Conservation (phyloP, 2,329 filamentous ascomycete genomes). For the Phoma sp. region DNA sequence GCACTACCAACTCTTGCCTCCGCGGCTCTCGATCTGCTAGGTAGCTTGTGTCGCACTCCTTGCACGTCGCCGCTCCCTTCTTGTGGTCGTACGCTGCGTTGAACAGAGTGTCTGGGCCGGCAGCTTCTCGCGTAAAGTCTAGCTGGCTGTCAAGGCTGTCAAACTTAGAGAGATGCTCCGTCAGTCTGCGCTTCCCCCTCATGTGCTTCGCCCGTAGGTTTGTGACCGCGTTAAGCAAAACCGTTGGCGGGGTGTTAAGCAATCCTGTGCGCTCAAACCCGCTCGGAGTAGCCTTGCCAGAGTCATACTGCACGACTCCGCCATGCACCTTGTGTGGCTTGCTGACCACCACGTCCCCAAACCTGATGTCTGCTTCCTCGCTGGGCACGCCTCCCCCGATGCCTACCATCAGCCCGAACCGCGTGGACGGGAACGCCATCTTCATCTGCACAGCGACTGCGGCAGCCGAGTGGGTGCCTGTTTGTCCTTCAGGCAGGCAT, state of each 20-base stretch:
- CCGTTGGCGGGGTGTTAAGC: conserved; percentile 17
- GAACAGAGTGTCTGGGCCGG: conserved; percentile 6
- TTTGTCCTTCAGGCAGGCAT: conserved; percentile 29
- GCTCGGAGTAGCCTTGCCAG: conserved; percentile 12
- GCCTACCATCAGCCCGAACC: conserved; percentile 54
- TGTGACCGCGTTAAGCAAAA: conserved; percentile 18
- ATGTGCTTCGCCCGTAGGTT: conserved; percentile 10
- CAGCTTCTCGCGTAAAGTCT: not conserved
- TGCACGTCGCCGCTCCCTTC: not conserved
- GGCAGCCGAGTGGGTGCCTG: conserved; percentile 46
- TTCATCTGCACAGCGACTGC: conserved; percentile 41
- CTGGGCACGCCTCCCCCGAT: conserved; percentile 48
- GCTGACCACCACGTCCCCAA: conserved; percentile 38
- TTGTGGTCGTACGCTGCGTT: conserved; percentile 1
- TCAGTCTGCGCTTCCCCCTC: not conserved
- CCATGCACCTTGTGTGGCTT: conserved; percentile 9
- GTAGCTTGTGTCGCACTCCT: not conserved
- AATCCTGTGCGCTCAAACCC: conserved; percentile 14
- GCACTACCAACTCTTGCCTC: not conserved
- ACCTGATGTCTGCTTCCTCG: conserved; percentile 25
- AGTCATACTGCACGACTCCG: conserved; percentile 35
- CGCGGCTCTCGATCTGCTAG: not conserved
- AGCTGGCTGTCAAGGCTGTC: not conserved
- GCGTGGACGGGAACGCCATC: conserved; percentile 42
- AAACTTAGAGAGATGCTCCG: not conserved